Conservation (phyloP, 1,284 basidiomycete species). For the Ganoderma lingzhi region DNA sequence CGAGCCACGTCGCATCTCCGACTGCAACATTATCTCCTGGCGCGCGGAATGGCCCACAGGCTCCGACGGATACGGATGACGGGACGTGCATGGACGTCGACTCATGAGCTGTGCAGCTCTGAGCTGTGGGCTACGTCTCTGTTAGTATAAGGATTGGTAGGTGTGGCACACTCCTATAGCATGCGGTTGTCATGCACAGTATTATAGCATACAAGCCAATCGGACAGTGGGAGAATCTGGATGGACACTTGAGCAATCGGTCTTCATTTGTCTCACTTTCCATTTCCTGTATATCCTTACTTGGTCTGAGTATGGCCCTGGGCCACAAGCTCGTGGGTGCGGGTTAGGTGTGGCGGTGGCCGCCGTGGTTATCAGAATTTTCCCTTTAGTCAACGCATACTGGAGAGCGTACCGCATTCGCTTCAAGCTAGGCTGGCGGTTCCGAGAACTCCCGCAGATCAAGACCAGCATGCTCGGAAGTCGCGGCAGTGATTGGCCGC, state of each 20-base stretch:
- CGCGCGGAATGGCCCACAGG: conserved; percentile 9
- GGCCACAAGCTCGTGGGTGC: background rate
- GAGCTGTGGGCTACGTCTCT: background rate
- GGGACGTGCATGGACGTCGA: conserved; percentile 38
- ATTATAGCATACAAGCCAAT: background rate
- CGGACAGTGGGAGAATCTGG: background rate
- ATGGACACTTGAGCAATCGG: conserved; percentile 8
- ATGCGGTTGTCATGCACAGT: conserved; percentile 1
- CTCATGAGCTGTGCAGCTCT: conserved; percentile 25
- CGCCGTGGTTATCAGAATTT: conserved; percentile 17
- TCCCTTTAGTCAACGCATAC: background rate
- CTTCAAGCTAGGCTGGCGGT: background rate
- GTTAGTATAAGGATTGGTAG: background rate
- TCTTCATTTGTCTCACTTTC: background rate
- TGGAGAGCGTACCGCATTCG: background rate
- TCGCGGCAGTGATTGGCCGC: background rate
- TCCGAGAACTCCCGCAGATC: background rate
- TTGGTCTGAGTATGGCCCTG: background rate
- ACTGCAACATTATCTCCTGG: conserved; percentile 10
- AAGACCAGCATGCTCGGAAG: background rate
- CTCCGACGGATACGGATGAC: conserved; percentile 22
- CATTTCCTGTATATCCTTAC: conserved; percentile 14
- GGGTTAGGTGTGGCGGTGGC: background rate
- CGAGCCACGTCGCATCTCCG: conserved; percentile 23
- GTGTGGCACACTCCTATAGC: background rate